A percentile compares a stretch with the other conserved stretches of the same genome.
Evolutionary conservation across 371 early-diverging fungal species (phyloP).

Genomic region (Syncephalastrum sp.): DNA sequence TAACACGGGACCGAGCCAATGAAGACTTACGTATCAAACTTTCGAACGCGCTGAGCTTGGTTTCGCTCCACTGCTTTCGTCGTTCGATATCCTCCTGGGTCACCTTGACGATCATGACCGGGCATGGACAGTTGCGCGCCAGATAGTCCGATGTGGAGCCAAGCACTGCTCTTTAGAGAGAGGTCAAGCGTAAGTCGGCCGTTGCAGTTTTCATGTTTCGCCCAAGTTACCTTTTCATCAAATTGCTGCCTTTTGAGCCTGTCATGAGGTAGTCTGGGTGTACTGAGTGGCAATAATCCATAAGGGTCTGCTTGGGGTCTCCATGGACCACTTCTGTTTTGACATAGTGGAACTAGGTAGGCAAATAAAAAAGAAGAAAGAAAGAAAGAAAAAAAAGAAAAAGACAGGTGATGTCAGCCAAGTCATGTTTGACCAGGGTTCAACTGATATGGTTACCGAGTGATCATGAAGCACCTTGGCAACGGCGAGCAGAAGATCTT

Average conservation of each 20-base stretch:
- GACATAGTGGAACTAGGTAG: slow-evolving; percentile 29
- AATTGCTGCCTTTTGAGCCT: slow-evolving; percentile 28
- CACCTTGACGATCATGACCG: slow-evolving; percentile 33
- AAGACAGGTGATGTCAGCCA: neutral
- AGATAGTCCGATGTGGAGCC: slow-evolving; percentile 39
- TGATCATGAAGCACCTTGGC: slow-evolving; percentile 6
- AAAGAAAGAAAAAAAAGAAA: too few species aligned
- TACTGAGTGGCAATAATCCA: slow-evolving; percentile 29
- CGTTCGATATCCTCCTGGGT: slow-evolving; percentile 29
- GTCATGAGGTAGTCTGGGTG: slow-evolving; percentile 32
- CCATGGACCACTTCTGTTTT: slow-evolving; percentile 32
- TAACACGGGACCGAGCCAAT: too few species aligned
- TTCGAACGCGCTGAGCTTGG: neutral
- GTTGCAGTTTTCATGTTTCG: too few species aligned
- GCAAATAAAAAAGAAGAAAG: neutral
- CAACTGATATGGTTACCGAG: slow-evolving; percentile 1
- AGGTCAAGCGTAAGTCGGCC: neutral
- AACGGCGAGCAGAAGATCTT: slow-evolving; percentile 11
- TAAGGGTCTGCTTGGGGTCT: slow-evolving; percentile 31
- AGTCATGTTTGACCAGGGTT: neutral
- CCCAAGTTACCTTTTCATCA: slow-evolving; percentile 23
- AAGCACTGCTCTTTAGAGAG: slow-evolving; percentile 17
- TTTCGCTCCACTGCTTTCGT: slow-evolving; percentile 12
- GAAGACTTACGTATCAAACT: too few species aligned
- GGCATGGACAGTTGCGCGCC: slow-evolving; percentile 32